Evolutionary conservation across 2,329 filamentous ascomycete genomes (phyloP), one percentile per base, ranked within the genome.

Genomic region (Xylariomycetidae sp.): DNA sequence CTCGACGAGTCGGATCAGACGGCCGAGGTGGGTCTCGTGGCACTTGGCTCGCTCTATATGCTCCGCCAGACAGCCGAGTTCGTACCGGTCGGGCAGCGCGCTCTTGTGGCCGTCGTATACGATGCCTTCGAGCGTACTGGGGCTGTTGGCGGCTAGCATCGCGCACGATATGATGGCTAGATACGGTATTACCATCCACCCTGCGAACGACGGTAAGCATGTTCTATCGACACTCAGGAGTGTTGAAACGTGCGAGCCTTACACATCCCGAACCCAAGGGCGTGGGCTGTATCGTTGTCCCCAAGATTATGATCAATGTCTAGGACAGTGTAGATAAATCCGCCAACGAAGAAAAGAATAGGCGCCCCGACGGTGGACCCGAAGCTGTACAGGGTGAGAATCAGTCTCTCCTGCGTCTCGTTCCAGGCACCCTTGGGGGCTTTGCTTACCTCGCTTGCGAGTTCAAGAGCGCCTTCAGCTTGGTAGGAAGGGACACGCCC

Each of bases 181-280:
- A 17, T 54, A 50, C 1, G 54, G 53, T 25, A 58, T 54, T 8
- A 55, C 51, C 53, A 57, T 57, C 54, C 53, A 58, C 55, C 55
- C 55, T 56, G 16, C 32, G 17, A 3, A 10, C 26, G 15, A 16
- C 19, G 19, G 4, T 32, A 14, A n/a, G n/a, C n/a, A n/a, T n/a
- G n/a, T n/a, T n/a, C n/a, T n/a, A n/a, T n/a, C n/a, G n/a, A n/a
- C n/a, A n/a, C n/a, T n/a, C n/a, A n/a, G n/a, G n/a, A n/a, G n/a
- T n/a, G n/a, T n/a, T 23, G n/a, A 23, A n/a, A 8, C n/a, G n/a
- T 8, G 8, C 8, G 20, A 23, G 20, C 8, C 20, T 47, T 41
- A 58, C 55, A 58, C 41, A 57, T 48, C n/a, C 54, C 55, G 31
- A 57, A 57, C 4, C 52, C 55, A 12, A 58, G 35, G 4, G 53